Conservation (phyloP, 345 rosid genomes). For the Raphanus raphanistrum region DNA sequence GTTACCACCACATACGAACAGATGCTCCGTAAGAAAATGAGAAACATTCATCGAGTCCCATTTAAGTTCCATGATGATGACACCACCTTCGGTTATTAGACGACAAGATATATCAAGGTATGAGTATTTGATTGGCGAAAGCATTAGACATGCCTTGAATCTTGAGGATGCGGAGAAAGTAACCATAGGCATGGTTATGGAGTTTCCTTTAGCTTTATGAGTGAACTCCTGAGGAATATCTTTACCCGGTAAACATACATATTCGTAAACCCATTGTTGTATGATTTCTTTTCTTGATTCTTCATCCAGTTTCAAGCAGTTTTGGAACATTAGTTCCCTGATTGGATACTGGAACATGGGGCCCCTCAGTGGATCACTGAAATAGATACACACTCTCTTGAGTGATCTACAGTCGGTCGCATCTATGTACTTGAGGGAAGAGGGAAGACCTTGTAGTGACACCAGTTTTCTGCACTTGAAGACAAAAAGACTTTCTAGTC, state of each 20-base stretch:
- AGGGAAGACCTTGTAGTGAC: background rate
- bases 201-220: background rate
- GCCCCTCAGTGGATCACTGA: background rate
- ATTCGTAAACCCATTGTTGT: background rate
- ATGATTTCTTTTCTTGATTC: conserved; percentile 2
- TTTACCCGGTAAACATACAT: conserved; percentile 14
- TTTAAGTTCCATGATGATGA: background rate
- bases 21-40: background rate
- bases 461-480: conserved; percentile 3
- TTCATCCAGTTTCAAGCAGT: conserved; percentile 10
- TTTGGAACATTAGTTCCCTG: background rate
- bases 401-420: conserved; percentile 8
- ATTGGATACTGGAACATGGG: background rate
- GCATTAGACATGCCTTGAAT: background rate
- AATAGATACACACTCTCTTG: background rate
- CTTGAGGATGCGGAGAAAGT: conserved; percentile 8
- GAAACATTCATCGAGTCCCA: conserved; percentile 5
- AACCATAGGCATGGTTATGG: background rate
- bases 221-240: conserved; percentile 2
- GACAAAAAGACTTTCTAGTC: background rate
- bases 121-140: background rate
- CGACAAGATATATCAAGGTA: background rate
- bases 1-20: conserved; percentile 1
- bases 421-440: background rate
- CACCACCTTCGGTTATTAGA: background rate